Percentiles rank a stretch among this genome's conserved stretches.
Evolutionary conservation across 164 flowering plant species (phyloP).

Genomic region (Magnolia officinalis): DNA sequence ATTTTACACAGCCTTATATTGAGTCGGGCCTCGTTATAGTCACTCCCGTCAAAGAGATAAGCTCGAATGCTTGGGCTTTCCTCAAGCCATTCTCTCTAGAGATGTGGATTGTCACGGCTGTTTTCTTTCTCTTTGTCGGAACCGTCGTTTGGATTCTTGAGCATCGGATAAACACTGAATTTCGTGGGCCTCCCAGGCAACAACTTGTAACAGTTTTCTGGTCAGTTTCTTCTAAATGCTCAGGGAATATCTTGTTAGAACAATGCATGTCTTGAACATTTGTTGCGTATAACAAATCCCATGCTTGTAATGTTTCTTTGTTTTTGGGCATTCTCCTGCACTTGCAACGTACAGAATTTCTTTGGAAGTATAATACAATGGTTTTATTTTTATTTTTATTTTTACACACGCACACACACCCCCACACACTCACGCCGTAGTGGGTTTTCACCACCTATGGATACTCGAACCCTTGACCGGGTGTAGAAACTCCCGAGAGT

Average conservation of each 20-base stretch:
- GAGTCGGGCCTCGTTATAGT: constrained; percentile 89
- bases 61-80: constrained; percentile 83
- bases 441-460: no score
- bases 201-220: constrained; percentile 83
- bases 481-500: no score
- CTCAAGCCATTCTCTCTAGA: constrained; percentile 67
- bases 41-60: constrained; percentile 53
- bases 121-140: constrained; percentile 83
- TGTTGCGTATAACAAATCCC: not conserved
- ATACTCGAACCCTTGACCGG: no score
- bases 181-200: constrained; percentile 84
- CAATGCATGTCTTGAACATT: not conserved
- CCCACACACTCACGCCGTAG: no score
- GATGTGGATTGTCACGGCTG: constrained; percentile 83
- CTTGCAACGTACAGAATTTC: not conserved
- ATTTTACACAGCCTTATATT: constrained; percentile 87
- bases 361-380: no score
- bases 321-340: not conserved
- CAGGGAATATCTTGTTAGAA: not conserved
- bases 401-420: no score
- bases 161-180: constrained; percentile 76
- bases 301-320: not conserved
- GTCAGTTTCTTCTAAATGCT: constrained; percentile 37
- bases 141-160: constrained; percentile 96
- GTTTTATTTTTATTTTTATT: no score